phyloP scores from a whole-genome alignment of 2,329 filamentous ascomycete genomes.

The Fusarium odoratissimum region DNA sequence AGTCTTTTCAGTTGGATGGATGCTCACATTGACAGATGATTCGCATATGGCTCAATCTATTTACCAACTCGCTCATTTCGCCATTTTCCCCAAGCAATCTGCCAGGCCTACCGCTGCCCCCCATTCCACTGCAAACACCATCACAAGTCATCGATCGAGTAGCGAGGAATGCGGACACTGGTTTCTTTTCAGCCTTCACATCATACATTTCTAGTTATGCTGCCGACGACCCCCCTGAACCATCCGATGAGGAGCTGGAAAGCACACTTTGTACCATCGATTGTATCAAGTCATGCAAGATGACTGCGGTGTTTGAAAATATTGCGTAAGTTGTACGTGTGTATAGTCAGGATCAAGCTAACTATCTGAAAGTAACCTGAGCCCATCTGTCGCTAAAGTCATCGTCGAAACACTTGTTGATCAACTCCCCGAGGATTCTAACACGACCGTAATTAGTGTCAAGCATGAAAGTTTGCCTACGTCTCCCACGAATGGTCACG shows the following conservation, averaged over 20 bases:
- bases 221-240: constrained; percentile 96
- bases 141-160: constrained; percentile 93
- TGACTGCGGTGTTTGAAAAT: constrained; percentile 84
- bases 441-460: constrained; percentile 83
- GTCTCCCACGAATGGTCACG: constrained; percentile 66
- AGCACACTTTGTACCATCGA: constrained; percentile 95
- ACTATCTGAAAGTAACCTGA: constrained; percentile 50
- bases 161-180: constrained; percentile 79
- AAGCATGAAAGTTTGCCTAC: constrained; percentile 83
- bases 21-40: constrained; percentile 70
- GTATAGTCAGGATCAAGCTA: not conserved
- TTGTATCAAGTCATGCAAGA: constrained; percentile 89
- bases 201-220: constrained; percentile 99
- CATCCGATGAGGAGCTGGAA: constrained; percentile 95
- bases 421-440: constrained; percentile 85
- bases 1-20: not conserved
- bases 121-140: constrained; percentile 90
- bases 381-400: constrained; percentile 46
- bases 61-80: constrained; percentile 92
- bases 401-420: constrained; percentile 78
- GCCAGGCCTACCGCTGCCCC: constrained; percentile 75
- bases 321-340: constrained; percentile 70
- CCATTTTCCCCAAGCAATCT: constrained; percentile 76
- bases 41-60: constrained; percentile 93
- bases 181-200: constrained; percentile 92